Conservation (phyloP, 306 rosid species). For the Corylus heterophylla region DNA sequence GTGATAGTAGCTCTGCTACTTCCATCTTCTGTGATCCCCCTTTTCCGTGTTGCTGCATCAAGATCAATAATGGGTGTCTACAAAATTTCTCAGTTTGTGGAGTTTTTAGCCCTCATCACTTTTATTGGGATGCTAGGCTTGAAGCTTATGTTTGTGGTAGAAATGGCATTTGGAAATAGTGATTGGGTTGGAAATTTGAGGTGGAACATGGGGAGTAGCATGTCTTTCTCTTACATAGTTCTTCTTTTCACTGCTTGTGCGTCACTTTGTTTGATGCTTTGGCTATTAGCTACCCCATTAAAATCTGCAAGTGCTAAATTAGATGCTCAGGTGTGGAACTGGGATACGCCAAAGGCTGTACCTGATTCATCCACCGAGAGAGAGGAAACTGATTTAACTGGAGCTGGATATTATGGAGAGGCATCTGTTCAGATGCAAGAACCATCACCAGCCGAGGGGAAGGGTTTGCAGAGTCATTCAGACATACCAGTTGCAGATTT, state of each 20-base stretch:
- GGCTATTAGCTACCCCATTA: slow-evolving; percentile 88
- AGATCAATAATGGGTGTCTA: slow-evolving; percentile 79
- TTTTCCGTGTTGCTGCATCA: slow-evolving; percentile 80
- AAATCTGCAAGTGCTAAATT: slow-evolving; percentile 61
- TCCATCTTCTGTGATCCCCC: slow-evolving; percentile 93
- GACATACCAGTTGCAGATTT: slow-evolving; percentile 40
- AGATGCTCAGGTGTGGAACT: slow-evolving; percentile 54
- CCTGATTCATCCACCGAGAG: slow-evolving; percentile 25
- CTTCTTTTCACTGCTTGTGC: slow-evolving; percentile 56
- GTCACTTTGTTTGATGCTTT: slow-evolving; percentile 71
- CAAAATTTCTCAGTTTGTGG: slow-evolving; percentile 72
- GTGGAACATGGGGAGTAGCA: slow-evolving; percentile 63
- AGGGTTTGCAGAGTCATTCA: slow-evolving; percentile 38
- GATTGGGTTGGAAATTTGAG: slow-evolving; percentile 80
- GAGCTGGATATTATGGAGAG: slow-evolving; percentile 46
- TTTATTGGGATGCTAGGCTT: slow-evolving; percentile 84
- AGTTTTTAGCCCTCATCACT: slow-evolving; percentile 57
- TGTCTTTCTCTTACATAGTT: slow-evolving; percentile 53
- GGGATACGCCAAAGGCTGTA: slow-evolving; percentile 43
- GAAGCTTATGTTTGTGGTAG: slow-evolving; percentile 73
- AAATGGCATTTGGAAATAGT: slow-evolving; percentile 86
- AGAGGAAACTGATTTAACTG: slow-evolving; percentile 40
- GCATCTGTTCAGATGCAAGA: slow-evolving; percentile 38
- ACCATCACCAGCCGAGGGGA: slow-evolving; percentile 34
- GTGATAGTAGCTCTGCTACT: slow-evolving; percentile 80